These are phyloP conservation scores for Cladosporium velox DNA, from an alignment of 2,329 filamentous ascomycete species.

Conservation along the genomic window DNA sequence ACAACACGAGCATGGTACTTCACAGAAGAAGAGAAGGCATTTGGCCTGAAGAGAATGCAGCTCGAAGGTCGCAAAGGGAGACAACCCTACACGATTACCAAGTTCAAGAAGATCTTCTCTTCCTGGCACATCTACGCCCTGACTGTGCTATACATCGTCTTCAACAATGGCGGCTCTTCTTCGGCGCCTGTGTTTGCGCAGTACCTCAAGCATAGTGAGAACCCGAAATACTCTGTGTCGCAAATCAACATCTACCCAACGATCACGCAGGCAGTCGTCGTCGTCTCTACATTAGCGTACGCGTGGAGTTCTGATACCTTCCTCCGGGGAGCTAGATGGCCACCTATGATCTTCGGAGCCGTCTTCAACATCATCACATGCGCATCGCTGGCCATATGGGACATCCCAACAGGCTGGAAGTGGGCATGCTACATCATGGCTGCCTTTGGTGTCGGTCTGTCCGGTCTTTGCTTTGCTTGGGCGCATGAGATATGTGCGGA, in stretches of 20 bases:
- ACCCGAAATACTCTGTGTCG: conserved; percentile 47
- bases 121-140: conserved; percentile 67
- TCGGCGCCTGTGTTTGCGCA: conserved; percentile 59
- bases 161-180: conserved; percentile 61
- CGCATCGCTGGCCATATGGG: conserved; percentile 52
- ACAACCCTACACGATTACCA: conserved; percentile 51
- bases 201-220: conserved; percentile 39
- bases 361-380: conserved; percentile 49
- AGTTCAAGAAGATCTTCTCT: conserved; percentile 54
- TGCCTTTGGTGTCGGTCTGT: conserved; percentile 34
- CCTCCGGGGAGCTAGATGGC: conserved; percentile 51
- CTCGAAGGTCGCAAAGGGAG: conserved; percentile 47
- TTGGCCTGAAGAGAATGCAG: conserved; percentile 53
- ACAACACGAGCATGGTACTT: conserved; percentile 7
- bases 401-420: conserved; percentile 35
- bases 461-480: conserved; percentile 43
- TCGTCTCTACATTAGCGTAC: conserved; percentile 62
- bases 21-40: conserved; percentile 34
- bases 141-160: conserved; percentile 60
- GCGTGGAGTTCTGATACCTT: conserved; percentile 67
- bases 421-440: conserved; percentile 38
- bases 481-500: conserved; percentile 53
- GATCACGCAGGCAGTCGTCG: conserved; percentile 53
- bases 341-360: conserved; percentile 61
- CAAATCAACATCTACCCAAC: conserved; percentile 62